These are phyloP conservation scores for Filobasidium wieringae DNA, from an alignment of 768 basidiomycete species.

Conservation along the genomic window DNA sequence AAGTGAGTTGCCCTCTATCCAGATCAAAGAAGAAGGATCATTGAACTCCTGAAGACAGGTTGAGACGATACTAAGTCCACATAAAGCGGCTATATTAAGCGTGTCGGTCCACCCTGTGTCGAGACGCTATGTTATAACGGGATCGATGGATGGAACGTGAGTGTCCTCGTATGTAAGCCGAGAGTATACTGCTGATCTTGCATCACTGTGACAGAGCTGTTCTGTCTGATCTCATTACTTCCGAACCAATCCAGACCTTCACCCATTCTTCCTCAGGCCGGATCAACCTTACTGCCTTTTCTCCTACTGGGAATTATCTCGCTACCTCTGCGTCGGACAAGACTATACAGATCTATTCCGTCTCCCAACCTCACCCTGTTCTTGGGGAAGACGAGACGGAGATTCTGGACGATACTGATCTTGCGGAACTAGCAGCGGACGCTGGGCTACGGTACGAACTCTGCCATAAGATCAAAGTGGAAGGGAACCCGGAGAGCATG, in stretches of 20 bases:
- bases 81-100: slow-evolving; percentile 30
- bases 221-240: slow-evolving; percentile 33
- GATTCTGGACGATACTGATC: slow-evolving; percentile 27
- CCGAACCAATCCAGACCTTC: slow-evolving; percentile 28
- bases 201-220: slow-evolving; percentile 16
- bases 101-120: slow-evolving; percentile 29
- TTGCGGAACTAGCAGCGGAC: slow-evolving; percentile 24
- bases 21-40: background rate
- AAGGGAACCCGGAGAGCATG: slow-evolving; percentile 32
- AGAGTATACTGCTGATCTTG: background rate
- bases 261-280: slow-evolving; percentile 26
- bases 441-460: slow-evolving; percentile 25
- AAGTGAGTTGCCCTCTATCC: slow-evolving; percentile 18
- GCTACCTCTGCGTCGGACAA: slow-evolving; percentile 35
- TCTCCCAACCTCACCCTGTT: background rate
- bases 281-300: slow-evolving; percentile 30
- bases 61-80: slow-evolving; percentile 24
- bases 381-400: slow-evolving; percentile 10
- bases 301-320: slow-evolving; percentile 24
- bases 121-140: slow-evolving; percentile 30
- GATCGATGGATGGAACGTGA: slow-evolving; percentile 38
- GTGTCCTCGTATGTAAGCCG: slow-evolving; percentile 1
- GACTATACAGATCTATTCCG: slow-evolving; percentile 26
- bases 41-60: slow-evolving; percentile 15
- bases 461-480: slow-evolving; percentile 16